phyloP scores from a whole-genome alignment of 208 protist species.

The Leishmania aethiopica region DNA sequence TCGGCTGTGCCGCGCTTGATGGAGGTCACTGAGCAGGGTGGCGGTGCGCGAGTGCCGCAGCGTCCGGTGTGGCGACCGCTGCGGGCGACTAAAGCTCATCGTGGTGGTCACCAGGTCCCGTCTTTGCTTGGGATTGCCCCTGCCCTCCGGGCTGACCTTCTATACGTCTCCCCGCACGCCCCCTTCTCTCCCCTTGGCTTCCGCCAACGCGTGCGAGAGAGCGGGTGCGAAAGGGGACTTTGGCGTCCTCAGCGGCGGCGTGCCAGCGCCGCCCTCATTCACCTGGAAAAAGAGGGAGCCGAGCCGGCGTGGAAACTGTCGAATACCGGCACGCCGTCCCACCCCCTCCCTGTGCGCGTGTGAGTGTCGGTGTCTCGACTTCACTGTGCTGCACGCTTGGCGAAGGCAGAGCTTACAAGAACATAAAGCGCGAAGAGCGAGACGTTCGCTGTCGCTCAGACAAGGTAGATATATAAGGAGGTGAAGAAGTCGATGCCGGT shows the following conservation, averaged over 20 bases:
- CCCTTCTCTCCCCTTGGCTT: not conserved
- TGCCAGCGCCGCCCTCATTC: not conserved
- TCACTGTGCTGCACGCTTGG: not conserved
- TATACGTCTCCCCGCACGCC: too few relatives aligned
- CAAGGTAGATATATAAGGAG: not conserved
- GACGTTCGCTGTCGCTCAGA: not conserved
- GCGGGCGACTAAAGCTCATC: slow-evolving; percentile 30
- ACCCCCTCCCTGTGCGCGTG: not conserved
- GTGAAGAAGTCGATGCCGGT: not conserved
- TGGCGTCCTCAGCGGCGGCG: not conserved
- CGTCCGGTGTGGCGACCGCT: not conserved
- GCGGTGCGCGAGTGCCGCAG: slow-evolving; percentile 20
- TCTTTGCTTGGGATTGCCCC: not conserved
- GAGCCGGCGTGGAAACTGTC: not conserved
- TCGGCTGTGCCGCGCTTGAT: slow-evolving; percentile 8
- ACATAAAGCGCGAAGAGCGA: not conserved
- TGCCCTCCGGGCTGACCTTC: not conserved
- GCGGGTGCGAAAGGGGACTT: not conserved
- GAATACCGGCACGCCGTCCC: not conserved
- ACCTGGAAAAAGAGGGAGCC: not conserved
- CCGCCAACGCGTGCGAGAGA: not conserved
- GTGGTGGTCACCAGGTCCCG: not conserved
- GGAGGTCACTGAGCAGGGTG: slow-evolving; percentile 3
- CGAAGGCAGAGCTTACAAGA: not conserved
- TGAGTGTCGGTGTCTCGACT: not conserved